These are phyloP conservation scores for Moesziomyces globuligerus DNA, from an alignment of 1,284 basidiomycete genomes.

Conservation along the genomic window DNA sequence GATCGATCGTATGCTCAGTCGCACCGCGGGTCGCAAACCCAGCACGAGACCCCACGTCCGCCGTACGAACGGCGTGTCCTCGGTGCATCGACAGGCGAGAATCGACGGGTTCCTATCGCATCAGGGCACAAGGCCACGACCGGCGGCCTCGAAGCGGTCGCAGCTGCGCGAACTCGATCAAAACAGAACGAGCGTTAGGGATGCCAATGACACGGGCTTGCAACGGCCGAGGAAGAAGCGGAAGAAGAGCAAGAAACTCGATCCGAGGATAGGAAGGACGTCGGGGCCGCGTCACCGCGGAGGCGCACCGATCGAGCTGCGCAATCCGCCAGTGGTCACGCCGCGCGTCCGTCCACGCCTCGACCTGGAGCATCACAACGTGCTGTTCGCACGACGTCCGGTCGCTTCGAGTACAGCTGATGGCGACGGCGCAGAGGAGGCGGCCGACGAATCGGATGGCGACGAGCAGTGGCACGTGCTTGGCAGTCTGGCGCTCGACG, in stretches of 20 bases:
- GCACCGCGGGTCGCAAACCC: conserved; percentile 31
- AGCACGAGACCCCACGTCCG: conserved; percentile 4
- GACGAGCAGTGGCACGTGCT: conserved; percentile 21
- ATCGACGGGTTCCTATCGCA: conserved; percentile 31
- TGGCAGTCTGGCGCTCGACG: conserved; percentile 11
- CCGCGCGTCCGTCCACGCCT: conserved; percentile 28
- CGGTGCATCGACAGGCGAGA: conserved; percentile 18
- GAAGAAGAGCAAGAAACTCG: conserved; percentile 29
- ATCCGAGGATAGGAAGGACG: conserved; percentile 27
- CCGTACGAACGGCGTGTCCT: background rate
- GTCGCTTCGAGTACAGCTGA: background rate
- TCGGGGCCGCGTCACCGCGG: conserved; percentile 1
- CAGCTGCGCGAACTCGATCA: conserved; percentile 29
- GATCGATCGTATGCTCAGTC: conserved; percentile 60
- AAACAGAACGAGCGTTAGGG: conserved; percentile 4
- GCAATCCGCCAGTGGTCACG: conserved; percentile 42
- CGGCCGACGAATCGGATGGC: conserved; percentile 9
- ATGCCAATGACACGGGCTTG: background rate
- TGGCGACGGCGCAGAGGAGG: background rate
- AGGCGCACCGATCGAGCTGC: background rate
- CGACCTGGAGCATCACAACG: conserved; percentile 42
- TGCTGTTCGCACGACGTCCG: conserved; percentile 40
- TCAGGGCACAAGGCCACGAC: conserved; percentile 8
- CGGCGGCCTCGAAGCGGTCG: conserved; percentile 1
- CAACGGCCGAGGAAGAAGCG: conserved; percentile 7